Evolutionary conservation across 768 basidiomycete species (phyloP), one percentile per base, ranked within the genome.

Genomic region (Phylloporus sp.): DNA sequence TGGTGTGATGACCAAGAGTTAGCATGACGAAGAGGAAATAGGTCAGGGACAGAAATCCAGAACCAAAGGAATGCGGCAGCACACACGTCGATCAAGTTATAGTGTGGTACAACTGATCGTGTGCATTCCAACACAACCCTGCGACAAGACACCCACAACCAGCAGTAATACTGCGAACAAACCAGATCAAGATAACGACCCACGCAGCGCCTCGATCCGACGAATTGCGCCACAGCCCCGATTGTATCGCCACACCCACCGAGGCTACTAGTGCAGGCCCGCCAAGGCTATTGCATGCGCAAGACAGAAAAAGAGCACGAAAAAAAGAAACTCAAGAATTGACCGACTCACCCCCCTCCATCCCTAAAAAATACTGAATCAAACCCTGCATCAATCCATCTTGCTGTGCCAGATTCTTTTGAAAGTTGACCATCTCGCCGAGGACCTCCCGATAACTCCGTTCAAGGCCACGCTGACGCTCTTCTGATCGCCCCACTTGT

Each of bases 381-480:
- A 92, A 61, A 56, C 78, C 81, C 67, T 90, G 85, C 79, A 90
- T 84, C 44, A 91, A 64, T 33, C 79, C 80, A 55, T 94, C 91
- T 71, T 91, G 89, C 66, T 90, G 84, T 26, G 84, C 86, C 79
- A 84, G 79, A 54, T 79, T 80, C 49, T 78, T 69, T 66, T 86
- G 84, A 61, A 84, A 84, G 54, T 76, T 73, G 58, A 84, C 81
- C 74, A 87, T 79, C 65, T 86, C 84, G 53, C 73, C 73, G 27
- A 86, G 76, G 38, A 84, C 79, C 46, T 77, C 79, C 61, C 82
- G 78, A 63, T 86, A 85, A 57, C 79, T 79, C 43, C 70, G 70
- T 58, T 83, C 81, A 13, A 86, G 69, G 39, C 73, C 77, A 21
- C 74, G 73, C 50, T 84, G 70, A 40, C 80, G 79, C 4, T 71